phyloP scores from a whole-genome alignment of 176 grass and related monocot species.

The Bonia amplexicaulis region DNA sequence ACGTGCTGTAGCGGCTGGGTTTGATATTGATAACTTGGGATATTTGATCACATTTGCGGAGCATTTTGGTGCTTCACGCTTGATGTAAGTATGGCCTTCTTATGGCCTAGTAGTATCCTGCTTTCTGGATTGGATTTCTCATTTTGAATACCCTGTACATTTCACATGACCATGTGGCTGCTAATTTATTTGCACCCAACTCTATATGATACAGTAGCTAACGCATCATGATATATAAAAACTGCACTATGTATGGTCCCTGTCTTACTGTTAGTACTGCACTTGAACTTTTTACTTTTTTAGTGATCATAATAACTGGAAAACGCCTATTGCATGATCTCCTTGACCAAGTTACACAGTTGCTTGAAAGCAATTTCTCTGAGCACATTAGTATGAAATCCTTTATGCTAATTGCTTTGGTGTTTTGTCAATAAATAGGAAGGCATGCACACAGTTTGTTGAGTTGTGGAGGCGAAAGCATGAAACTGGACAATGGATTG shows the following conservation, averaged over 20 bases:
- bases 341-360: background rate
- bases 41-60: conserved; percentile 72
- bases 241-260: background rate
- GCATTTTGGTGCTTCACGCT: conserved; percentile 75
- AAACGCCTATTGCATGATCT: conserved; percentile 2
- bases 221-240: conserved; percentile 11
- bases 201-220: background rate
- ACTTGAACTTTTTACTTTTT: background rate
- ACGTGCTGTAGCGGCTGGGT: conserved; percentile 82
- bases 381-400: background rate
- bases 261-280: background rate
- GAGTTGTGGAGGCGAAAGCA: conserved; percentile 95
- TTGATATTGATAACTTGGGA: conserved; percentile 74
- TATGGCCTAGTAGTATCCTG: background rate
- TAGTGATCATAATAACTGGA: background rate
- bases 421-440: conserved; percentile 43
- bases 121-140: conserved; percentile 2
- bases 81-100: conserved; percentile 56
- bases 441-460: conserved; percentile 72
- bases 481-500: conserved; percentile 98
- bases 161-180: background rate
- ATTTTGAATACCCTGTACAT: background rate
- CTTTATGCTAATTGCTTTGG: background rate
- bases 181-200: background rate
- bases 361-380: background rate